Evolutionary conservation across 306 rosid genomes (phyloP).

Genomic region (Rubus parviflorus): DNA sequence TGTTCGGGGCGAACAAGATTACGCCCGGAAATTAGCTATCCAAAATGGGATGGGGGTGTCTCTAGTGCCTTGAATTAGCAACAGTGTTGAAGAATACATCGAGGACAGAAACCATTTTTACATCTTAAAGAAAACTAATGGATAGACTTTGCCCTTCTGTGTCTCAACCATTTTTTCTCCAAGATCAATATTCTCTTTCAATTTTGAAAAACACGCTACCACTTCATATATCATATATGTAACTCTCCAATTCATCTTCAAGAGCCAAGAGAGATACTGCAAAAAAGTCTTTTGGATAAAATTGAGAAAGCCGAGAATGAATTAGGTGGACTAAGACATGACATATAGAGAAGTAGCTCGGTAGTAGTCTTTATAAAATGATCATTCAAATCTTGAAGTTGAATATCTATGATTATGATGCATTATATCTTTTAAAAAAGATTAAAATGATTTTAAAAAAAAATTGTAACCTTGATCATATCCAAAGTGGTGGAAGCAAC

Average conservation of each 20-base stretch:
- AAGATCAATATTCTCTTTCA: background rate
- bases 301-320: background rate
- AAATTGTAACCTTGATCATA: too few species aligned
- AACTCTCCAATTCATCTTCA: slow-evolving; percentile 15
- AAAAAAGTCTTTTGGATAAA: slow-evolving; percentile 20
- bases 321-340: background rate
- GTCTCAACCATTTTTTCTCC: background rate
- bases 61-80: too few species aligned
- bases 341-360: background rate
- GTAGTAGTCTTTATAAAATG: background rate
- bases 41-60: too few species aligned
- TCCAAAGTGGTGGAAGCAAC: too few species aligned
- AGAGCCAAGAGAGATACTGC: background rate
- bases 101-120: too few species aligned
- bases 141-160: slow-evolving; percentile 1
- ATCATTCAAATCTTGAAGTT: slow-evolving; percentile 3
- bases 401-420: background rate
- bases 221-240: background rate
- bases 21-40: too few species aligned
- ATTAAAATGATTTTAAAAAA: too few species aligned
- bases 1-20: too few species aligned
- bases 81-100: too few species aligned
- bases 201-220: background rate
- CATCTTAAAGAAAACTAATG: background rate
- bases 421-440: too few species aligned